Conservation (phyloP, 176 grass and related monocot genomes). For the Cymbopogon citratus region DNA sequence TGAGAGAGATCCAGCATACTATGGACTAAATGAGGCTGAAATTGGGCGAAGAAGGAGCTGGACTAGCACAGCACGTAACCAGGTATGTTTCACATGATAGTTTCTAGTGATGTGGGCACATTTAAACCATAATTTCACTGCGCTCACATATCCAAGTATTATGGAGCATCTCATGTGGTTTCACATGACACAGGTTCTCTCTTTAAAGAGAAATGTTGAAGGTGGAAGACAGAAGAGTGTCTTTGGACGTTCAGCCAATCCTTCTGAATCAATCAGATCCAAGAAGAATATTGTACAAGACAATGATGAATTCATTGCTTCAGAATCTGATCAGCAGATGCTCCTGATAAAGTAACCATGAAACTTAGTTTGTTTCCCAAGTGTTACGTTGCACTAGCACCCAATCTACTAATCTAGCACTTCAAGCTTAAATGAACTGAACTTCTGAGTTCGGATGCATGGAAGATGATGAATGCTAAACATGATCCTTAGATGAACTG, state of each 20-base stretch:
- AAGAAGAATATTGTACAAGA: conserved; percentile 49
- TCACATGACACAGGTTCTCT: conserved; percentile 43
- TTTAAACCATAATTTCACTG: conserved; percentile 2
- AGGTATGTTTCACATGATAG: conserved; percentile 34
- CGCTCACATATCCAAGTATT: neutral
- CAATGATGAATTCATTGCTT: conserved; percentile 84
- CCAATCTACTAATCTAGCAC: neutral
- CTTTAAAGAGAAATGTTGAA: conserved; percentile 65
- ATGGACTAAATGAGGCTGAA: conserved; percentile 78
- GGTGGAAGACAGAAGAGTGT: conserved; percentile 49
- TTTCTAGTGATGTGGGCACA: neutral
- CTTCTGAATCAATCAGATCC: conserved; percentile 53
- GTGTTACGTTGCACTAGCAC: neutral
- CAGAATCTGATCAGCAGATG: conserved; percentile 93
- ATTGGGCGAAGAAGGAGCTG: conserved; percentile 70
- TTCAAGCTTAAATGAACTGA: neutral
- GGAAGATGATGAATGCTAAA: neutral
- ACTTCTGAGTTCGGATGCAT: neutral
- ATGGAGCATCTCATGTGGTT: neutral
- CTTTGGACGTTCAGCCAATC: conserved; percentile 38
- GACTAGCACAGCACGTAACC: conserved; percentile 63
- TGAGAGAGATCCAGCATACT: conserved; percentile 74
- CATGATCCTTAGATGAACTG: neutral
- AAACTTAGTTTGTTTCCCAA: neutral
- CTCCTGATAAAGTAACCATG: conserved; percentile 80